A percentile compares a stretch with the other conserved stretches of the same genome.
These are phyloP conservation scores for Pichia terricola DNA, from an alignment of 1,139 yeast genomes.

Conservation along the genomic window DNA sequence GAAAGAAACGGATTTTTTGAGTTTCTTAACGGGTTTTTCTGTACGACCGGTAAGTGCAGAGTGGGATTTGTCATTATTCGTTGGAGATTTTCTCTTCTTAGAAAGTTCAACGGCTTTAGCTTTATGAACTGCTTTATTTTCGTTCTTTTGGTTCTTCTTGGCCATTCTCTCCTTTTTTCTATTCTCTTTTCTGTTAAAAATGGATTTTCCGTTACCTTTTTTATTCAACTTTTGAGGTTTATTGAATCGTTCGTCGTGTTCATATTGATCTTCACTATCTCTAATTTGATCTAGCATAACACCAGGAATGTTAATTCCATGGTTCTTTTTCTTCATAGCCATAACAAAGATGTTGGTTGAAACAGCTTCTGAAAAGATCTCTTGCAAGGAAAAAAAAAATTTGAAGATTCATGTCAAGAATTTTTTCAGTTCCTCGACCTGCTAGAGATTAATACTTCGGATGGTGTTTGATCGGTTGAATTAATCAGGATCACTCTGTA, in stretches of 20 bases:
- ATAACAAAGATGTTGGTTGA: too few relatives aligned
- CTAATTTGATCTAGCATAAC: constrained; percentile 55
- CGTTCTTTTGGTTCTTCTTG: constrained; percentile 34
- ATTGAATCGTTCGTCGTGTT: constrained; percentile 30
- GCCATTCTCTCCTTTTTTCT: constrained; percentile 45
- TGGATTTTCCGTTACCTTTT: constrained; percentile 26
- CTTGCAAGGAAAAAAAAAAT: too few relatives aligned
- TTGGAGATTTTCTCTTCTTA: background rate
- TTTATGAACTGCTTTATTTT: constrained; percentile 2
- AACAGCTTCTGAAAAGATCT: too few relatives aligned
- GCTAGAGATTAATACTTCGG: too few relatives aligned
- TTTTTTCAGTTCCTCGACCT: too few relatives aligned
- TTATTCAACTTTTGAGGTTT: constrained; percentile 6
- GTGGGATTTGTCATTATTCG: constrained; percentile 5
- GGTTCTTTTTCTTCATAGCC: constrained; percentile 18
- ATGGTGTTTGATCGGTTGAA: too few relatives aligned
- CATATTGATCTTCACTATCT: constrained; percentile 30
- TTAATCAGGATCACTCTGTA: too few relatives aligned
- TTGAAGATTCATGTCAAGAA: too few relatives aligned
- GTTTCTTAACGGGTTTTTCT: background rate
- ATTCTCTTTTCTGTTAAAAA: constrained; percentile 41
- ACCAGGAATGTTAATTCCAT: constrained; percentile 60
- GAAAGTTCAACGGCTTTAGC: background rate
- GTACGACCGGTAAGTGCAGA: background rate
- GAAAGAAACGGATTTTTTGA: constrained; percentile 16